These are phyloP conservation scores for Geranium brycei DNA, from an alignment of 345 rosid genomes.

Conservation along the genomic window DNA sequence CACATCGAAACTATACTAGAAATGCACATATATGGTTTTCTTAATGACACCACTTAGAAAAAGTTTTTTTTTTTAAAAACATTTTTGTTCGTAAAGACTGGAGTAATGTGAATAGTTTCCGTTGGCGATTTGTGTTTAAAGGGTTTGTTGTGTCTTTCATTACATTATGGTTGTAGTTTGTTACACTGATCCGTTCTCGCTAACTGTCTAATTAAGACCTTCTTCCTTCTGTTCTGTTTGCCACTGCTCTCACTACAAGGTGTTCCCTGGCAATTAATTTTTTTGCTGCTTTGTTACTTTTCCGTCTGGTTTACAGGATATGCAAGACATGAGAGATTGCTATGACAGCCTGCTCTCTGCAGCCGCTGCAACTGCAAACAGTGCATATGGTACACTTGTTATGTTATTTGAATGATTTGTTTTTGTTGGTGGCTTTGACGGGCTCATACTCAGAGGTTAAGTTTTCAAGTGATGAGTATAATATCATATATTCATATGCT, in stretches of 20 bases:
- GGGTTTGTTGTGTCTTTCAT: not conserved
- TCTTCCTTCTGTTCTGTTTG: too few relatives aligned
- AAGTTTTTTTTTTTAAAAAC: not conserved
- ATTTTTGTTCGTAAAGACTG: too few relatives aligned
- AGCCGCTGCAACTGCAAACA: conserved; percentile 86
- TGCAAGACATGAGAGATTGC: conserved; percentile 82
- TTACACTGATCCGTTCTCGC: too few relatives aligned
- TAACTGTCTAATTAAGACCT: too few relatives aligned
- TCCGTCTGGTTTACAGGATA: conserved; percentile 34
- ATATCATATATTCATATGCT: not conserved
- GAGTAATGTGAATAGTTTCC: too few relatives aligned
- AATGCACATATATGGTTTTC: not conserved
- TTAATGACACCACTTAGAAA: not conserved
- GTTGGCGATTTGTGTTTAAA: not conserved
- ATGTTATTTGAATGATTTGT: not conserved
- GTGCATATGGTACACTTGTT: conserved; percentile 62
- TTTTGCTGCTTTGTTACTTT: too few relatives aligned
- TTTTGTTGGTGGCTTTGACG: not conserved
- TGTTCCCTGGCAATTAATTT: too few relatives aligned
- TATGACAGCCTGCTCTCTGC: conserved; percentile 94
- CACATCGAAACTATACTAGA: not conserved
- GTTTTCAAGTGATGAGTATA: not conserved
- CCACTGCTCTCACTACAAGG: too few relatives aligned
- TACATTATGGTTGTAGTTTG: too few relatives aligned
- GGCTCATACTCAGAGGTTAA: not conserved